Conservation (phyloP, 352 stramenopile genomes). For the Phytopythium mirpurense region DNA sequence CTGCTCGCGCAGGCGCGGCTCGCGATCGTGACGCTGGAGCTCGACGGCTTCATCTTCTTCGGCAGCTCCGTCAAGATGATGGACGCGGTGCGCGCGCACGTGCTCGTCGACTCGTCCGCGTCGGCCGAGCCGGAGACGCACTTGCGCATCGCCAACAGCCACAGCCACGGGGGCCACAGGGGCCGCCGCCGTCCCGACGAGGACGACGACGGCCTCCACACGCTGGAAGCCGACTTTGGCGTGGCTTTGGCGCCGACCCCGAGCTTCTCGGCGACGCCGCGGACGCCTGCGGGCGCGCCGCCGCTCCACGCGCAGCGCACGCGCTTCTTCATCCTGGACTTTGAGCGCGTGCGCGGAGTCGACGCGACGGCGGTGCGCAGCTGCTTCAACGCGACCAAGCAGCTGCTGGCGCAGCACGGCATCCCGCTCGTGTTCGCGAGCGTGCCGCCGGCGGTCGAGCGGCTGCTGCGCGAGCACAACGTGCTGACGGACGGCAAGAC, state of each 20-base stretch:
- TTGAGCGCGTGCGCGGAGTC: slow-evolving; percentile 86
- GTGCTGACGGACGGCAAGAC: slow-evolving; percentile 30
- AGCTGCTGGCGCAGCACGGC: slow-evolving; percentile 70
- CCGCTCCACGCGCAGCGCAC: slow-evolving; percentile 67
- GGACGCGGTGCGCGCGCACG: slow-evolving; percentile 80
- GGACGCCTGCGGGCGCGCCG: slow-evolving; percentile 14
- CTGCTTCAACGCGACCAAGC: slow-evolving; percentile 85
- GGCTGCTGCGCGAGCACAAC: slow-evolving; percentile 70
- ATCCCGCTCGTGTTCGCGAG: slow-evolving; percentile 73
- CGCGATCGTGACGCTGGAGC: slow-evolving; percentile 81
- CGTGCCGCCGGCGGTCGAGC: slow-evolving; percentile 62
- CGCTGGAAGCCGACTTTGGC: slow-evolving; percentile 1
- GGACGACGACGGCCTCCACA: slow-evolving; percentile 3
- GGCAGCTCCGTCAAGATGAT: slow-evolving; percentile 85
- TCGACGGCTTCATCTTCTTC: slow-evolving; percentile 88
- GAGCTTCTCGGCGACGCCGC: slow-evolving; percentile 35
- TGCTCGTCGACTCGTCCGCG: slow-evolving; percentile 42
- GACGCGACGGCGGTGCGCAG: slow-evolving; percentile 84
- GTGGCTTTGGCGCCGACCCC: slow-evolving; percentile 14
- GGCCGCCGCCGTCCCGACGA: no score
- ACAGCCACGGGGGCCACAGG: background rate
- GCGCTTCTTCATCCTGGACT: slow-evolving; percentile 87
- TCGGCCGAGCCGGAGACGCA: background rate
- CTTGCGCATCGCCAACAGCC: background rate
- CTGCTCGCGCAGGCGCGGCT: slow-evolving; percentile 66